A percentile compares a stretch with the other conserved stretches of the same genome.
phyloP scores from a whole-genome alignment of 1,284 basidiomycete species.

The Pyrrhoderma noxium region DNA sequence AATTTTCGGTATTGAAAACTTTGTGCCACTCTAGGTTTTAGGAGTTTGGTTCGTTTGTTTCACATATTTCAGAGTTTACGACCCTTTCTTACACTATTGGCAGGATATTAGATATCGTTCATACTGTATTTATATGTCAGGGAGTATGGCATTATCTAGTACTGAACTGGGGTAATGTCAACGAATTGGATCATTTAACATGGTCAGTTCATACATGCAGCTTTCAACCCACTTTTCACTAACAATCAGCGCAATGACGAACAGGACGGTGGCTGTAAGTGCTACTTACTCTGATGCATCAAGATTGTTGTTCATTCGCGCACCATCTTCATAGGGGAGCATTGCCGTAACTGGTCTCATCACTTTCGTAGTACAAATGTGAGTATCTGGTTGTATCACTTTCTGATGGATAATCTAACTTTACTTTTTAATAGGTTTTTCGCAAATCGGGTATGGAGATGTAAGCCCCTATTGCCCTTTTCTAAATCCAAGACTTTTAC shows the following conservation, averaged over 20 bases:
- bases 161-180: constrained; percentile 12
- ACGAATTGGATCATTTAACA: constrained; percentile 13
- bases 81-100: neutral
- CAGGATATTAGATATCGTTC: constrained; percentile 16
- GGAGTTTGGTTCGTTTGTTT: constrained; percentile 11
- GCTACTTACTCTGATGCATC: neutral
- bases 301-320: neutral
- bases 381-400: neutral
- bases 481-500: neutral
- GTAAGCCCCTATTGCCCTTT: neutral
- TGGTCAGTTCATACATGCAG: constrained; percentile 11
- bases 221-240: neutral
- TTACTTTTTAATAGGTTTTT: constrained; percentile 9
- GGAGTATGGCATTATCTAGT: constrained; percentile 18
- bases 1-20: neutral
- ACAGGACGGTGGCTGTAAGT: constrained; percentile 14
- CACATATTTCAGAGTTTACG: neutral
- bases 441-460: constrained; percentile 16
- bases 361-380: constrained; percentile 16
- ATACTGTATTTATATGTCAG: constrained; percentile 17
- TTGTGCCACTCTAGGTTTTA: constrained; percentile 4
- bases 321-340: constrained; percentile 6
- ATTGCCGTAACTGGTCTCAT: constrained; percentile 16
- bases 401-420: neutral
- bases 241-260: too few relatives aligned